Evolutionary conservation across 2,329 filamentous ascomycete species (phyloP).

Genomic region (Fusarium nurragi): DNA sequence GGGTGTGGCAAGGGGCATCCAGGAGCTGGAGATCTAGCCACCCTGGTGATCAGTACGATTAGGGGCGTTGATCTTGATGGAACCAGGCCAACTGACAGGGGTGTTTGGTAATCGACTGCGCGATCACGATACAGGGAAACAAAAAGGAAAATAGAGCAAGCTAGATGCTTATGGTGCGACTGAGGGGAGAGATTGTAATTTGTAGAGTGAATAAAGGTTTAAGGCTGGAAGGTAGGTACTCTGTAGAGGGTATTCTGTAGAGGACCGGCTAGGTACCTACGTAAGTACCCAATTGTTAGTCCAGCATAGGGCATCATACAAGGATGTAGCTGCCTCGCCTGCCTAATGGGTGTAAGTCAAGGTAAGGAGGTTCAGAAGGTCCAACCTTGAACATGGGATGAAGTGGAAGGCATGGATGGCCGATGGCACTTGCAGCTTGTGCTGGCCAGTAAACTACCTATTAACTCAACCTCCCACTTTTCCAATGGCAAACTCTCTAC

Average conservation of each 20-base stretch:
- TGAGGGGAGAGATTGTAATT: background rate
- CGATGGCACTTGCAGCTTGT: background rate
- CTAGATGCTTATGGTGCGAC: background rate
- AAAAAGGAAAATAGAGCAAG: background rate
- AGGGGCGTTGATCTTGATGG: constrained; percentile 27
- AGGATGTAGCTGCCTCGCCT: background rate
- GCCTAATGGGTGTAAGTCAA: background rate
- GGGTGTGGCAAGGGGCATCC: constrained; percentile 6
- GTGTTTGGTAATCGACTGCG: background rate
- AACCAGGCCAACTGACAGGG: constrained; percentile 18
- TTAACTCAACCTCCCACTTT: too few species aligned
- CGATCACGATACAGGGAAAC: background rate
- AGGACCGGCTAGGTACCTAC: too few species aligned
- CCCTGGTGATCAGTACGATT: constrained; percentile 21
- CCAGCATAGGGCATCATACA: background rate
- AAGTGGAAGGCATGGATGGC: background rate
- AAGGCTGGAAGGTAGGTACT: too few species aligned
- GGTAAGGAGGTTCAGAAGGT: background rate
- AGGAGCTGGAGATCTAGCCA: constrained; percentile 30
- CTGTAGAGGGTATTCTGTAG: too few species aligned
- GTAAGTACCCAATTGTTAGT: background rate
- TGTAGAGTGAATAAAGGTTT: background rate
- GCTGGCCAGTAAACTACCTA: background rate
- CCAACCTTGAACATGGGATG: background rate
- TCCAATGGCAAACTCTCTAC: too few species aligned